Percentiles rank a stretch among this genome's conserved stretches.
These are phyloP conservation scores for Lasiosphaeria miniovina DNA, from an alignment of 495 filamentous ascomycete genomes.

Conservation along the genomic window DNA sequence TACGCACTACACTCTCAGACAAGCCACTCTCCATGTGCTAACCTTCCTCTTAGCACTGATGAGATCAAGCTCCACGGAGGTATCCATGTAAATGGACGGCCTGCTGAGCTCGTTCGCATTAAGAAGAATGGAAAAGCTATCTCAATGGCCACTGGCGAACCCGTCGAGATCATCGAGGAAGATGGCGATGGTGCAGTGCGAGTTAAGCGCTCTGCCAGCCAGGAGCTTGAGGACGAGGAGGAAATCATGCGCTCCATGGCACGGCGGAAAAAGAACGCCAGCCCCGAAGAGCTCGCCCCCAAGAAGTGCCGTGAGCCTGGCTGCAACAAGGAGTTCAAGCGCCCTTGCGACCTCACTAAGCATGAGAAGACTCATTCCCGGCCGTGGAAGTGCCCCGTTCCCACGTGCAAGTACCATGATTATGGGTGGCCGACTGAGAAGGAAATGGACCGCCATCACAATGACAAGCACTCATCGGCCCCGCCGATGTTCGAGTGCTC, in stretches of 20 bases:
- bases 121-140: conserved; percentile 72
- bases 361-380: conserved; percentile 96
- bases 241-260: conserved; percentile 84
- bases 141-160: conserved; percentile 63
- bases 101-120: conserved; percentile 72
- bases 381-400: conserved; percentile 84
- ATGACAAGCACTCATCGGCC: conserved; percentile 85
- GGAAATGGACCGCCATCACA: conserved; percentile 89
- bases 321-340: conserved; percentile 89
- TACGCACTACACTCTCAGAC: conserved; percentile 32
- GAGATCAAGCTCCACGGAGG: conserved; percentile 73
- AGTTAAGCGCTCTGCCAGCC: conserved; percentile 61
- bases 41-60: conserved; percentile 52
- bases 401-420: conserved; percentile 78
- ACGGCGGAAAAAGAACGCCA: conserved; percentile 74
- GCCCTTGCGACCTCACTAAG: conserved; percentile 88
- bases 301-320: conserved; percentile 62
- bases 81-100: conserved; percentile 69
- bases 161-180: conserved; percentile 46
- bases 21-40: conserved; percentile 29
- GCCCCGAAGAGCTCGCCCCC: conserved; percentile 68
- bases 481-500: conserved; percentile 76
- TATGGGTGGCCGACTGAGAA: conserved; percentile 97
- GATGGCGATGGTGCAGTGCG: conserved; percentile 40
- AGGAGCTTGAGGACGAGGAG: conserved; percentile 64